phyloP scores from a whole-genome alignment of 768 basidiomycete species.

The Boletus fagicola region DNA sequence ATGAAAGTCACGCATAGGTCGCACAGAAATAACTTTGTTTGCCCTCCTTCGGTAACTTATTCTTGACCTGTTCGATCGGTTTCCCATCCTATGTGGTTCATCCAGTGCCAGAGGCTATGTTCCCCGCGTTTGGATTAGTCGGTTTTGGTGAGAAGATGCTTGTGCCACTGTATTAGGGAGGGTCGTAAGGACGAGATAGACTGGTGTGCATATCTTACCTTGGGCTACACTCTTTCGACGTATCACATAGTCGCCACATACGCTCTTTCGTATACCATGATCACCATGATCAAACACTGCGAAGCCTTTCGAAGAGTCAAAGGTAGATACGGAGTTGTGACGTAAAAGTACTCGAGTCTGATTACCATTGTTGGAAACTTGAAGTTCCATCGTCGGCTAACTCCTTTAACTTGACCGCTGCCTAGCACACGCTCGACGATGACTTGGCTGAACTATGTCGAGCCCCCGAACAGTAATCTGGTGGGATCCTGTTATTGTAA shows the following conservation, averaged over 20 bases:
- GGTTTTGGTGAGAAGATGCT: background rate
- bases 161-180: background rate
- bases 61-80: background rate
- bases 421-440: conserved; percentile 13
- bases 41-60: background rate
- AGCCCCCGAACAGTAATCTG: conserved; percentile 63
- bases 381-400: background rate
- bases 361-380: conserved; percentile 16
- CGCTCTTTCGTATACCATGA: background rate
- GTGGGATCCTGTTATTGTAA: conserved; percentile 37
- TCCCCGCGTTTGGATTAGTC: background rate
- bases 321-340: conserved; percentile 8
- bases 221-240: background rate
- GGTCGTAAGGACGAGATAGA: background rate
- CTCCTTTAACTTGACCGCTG: conserved; percentile 6
- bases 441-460: conserved; percentile 51
- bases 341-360: conserved; percentile 18
- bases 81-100: background rate
- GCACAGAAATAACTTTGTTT: background rate
- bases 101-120: background rate
- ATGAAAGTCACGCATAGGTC: background rate
- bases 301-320: too few relatives aligned
- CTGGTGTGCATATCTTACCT: background rate
- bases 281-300: background rate
- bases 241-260: background rate